A percentile compares a stretch with the other conserved stretches of the same genome.
Evolutionary conservation across 2,329 filamentous ascomycete genomes (phyloP).

Genomic region (Aspergillus tubingensis): DNA sequence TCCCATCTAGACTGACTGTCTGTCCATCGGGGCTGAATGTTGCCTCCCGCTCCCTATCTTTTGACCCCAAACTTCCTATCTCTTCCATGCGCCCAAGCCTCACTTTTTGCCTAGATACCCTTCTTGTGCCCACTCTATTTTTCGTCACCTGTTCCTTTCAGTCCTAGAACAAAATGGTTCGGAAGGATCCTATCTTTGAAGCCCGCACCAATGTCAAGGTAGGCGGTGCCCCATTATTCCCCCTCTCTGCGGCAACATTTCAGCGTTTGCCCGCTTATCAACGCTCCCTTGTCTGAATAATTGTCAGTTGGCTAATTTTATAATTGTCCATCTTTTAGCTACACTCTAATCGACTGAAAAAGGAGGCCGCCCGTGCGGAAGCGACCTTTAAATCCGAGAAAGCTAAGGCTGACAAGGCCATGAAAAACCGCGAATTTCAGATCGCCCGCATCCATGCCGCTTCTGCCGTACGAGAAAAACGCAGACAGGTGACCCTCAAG

Average conservation of each 20-base stretch:
- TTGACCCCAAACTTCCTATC: background rate
- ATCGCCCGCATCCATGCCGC: constrained; percentile 52
- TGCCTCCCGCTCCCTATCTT: constrained; percentile 9
- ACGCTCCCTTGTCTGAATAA: background rate
- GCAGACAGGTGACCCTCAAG: constrained; percentile 48
- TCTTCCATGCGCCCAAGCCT: background rate
- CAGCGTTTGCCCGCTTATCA: background rate
- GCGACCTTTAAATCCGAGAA: constrained; percentile 51
- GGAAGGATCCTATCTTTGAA: constrained; percentile 45
- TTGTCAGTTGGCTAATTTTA: background rate
- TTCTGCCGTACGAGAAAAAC: constrained; percentile 49
- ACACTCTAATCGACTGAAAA: constrained; percentile 51
- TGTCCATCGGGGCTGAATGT: background rate
- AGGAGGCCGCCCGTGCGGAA: constrained; percentile 50
- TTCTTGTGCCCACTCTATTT: background rate
- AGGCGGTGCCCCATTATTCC: constrained; percentile 8
- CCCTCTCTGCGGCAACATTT: background rate
- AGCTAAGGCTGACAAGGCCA: constrained; percentile 50
- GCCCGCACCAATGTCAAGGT: constrained; percentile 47
- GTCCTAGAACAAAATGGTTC: constrained; percentile 35
- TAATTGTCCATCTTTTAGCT: constrained; percentile 32
- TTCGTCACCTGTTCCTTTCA: background rate
- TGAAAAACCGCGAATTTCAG: constrained; percentile 52
- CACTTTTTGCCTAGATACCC: background rate
- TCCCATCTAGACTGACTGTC: constrained; percentile 11